These are phyloP conservation scores for Acrodontium crateriforme DNA, from an alignment of 2,329 filamentous ascomycete genomes.

Conservation along the genomic window DNA sequence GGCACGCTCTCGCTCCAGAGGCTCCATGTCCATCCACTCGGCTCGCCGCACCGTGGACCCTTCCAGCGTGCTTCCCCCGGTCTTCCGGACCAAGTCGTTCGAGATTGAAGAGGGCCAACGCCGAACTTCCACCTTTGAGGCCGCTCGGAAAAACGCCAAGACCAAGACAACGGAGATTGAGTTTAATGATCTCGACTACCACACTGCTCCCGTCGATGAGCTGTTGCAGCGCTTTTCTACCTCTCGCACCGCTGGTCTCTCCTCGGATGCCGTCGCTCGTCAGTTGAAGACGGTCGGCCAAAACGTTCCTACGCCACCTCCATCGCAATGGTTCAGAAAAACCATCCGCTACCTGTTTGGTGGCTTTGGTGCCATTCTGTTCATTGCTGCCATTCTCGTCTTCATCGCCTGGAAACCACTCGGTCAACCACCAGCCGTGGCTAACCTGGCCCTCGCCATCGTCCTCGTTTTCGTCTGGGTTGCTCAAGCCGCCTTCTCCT, in stretches of 20 bases:
- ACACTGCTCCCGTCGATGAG: conserved; percentile 44
- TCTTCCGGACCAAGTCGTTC: conserved; percentile 32
- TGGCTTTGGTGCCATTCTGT: conserved; percentile 59
- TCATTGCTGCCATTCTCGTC: conserved; percentile 55
- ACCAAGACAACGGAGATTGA: conserved; percentile 9
- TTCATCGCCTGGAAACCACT: conserved; percentile 67
- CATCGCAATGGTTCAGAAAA: conserved; percentile 44
- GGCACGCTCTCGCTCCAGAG: conserved; percentile 12
- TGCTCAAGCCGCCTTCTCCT: conserved; percentile 39
- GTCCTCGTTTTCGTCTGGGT: conserved; percentile 58
- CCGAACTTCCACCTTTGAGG: conserved; percentile 14
- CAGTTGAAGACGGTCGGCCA: conserved; percentile 47
- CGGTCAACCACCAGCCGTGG: conserved; percentile 44
- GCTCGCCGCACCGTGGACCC: conserved; percentile 28
- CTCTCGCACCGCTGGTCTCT: conserved; percentile 45
- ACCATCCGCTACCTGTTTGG: conserved; percentile 61
- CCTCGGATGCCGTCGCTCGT: conserved; percentile 40
- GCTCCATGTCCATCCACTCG: conserved; percentile 24
- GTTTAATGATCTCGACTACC: conserved; percentile 48
- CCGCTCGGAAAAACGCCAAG: conserved; percentile 16
- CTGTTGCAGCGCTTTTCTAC: conserved; percentile 46
- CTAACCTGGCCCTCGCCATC: conserved; percentile 60
- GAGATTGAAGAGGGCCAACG: conserved; percentile 26
- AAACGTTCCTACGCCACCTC: conserved; percentile 53
- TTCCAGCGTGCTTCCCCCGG: conserved; percentile 28